Conservation (phyloP, 129 eudicot genomes). For the Tagetes erecta region DNA sequence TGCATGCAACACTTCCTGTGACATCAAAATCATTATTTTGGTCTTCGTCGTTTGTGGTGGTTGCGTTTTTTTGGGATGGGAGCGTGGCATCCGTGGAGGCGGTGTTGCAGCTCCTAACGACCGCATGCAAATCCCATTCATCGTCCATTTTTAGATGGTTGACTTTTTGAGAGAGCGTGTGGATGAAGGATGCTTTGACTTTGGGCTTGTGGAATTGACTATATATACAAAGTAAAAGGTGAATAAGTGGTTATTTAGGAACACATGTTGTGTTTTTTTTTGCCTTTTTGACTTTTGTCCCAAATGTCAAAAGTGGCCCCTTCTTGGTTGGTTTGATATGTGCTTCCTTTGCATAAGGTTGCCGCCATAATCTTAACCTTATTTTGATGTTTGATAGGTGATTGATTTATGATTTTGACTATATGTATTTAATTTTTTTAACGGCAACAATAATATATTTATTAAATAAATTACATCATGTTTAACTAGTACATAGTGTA, state of each 20-base stretch:
- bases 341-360: background rate
- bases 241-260: conserved; percentile 8
- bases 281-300: conserved; percentile 11
- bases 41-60: background rate
- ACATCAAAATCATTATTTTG: conserved; percentile 26
- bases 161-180: conserved; percentile 27
- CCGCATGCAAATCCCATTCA: conserved; percentile 73
- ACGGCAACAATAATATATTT: no score
- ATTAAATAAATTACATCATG: no score
- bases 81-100: conserved; percentile 21
- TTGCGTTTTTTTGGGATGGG: background rate
- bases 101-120: conserved; percentile 64
- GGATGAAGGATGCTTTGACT: conserved; percentile 15
- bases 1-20: background rate
- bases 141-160: conserved; percentile 45
- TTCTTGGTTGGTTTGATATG: background rate
- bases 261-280: conserved; percentile 12
- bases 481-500: no score
- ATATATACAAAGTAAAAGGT: conserved; percentile 15
- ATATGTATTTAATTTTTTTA: no score
- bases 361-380: no score
- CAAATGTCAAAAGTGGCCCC: conserved; percentile 12
- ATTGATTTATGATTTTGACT: no score
- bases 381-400: no score
- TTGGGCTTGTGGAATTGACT: conserved; percentile 1